phyloP scores from a whole-genome alignment of 805 yeast species.

The Scheffersomyces amazonensis region DNA sequence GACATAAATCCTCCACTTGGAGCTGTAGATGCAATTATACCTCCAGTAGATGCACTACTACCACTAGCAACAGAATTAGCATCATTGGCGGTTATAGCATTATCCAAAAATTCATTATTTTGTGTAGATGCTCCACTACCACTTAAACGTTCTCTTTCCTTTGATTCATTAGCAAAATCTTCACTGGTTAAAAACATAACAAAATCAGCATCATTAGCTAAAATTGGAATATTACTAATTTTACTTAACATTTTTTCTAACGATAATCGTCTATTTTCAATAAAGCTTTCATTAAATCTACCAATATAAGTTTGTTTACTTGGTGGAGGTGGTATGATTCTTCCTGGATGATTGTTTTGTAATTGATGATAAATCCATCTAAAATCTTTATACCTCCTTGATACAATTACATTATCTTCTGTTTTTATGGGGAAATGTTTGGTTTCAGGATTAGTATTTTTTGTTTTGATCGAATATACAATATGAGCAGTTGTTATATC shows the following conservation, averaged over 20 bases:
- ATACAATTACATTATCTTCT: slow-evolving; percentile 48
- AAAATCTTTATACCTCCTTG: slow-evolving; percentile 88
- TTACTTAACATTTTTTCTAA: slow-evolving; percentile 82
- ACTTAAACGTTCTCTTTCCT: slow-evolving; percentile 61
- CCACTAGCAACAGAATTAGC: slow-evolving; percentile 10
- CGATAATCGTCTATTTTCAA: slow-evolving; percentile 80
- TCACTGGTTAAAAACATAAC: slow-evolving; percentile 73
- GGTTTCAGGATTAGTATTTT: slow-evolving; percentile 42
- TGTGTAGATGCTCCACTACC: slow-evolving; percentile 49
- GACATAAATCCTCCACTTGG: slow-evolving; percentile 56
- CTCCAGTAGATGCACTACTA: slow-evolving; percentile 4
- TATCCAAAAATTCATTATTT: slow-evolving; percentile 32
- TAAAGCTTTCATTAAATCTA: slow-evolving; percentile 83
- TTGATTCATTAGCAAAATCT: slow-evolving; percentile 65
- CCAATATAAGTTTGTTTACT: slow-evolving; percentile 94
- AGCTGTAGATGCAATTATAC: neutral
- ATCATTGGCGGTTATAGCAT: slow-evolving; percentile 19
- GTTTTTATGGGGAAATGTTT: slow-evolving; percentile 19
- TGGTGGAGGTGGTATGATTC: slow-evolving; percentile 86
- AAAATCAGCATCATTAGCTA: slow-evolving; percentile 75
- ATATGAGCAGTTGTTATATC: slow-evolving; percentile 87
- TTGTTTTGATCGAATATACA: slow-evolving; percentile 75
- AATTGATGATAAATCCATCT: slow-evolving; percentile 92
- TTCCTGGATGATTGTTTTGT: slow-evolving; percentile 84
- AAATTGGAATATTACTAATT: slow-evolving; percentile 52